Percentiles rank a stretch among this genome's conserved stretches.
These are phyloP conservation scores for Leptodermis oblonga DNA, from an alignment of 257 asterid species.

Conservation along the genomic window DNA sequence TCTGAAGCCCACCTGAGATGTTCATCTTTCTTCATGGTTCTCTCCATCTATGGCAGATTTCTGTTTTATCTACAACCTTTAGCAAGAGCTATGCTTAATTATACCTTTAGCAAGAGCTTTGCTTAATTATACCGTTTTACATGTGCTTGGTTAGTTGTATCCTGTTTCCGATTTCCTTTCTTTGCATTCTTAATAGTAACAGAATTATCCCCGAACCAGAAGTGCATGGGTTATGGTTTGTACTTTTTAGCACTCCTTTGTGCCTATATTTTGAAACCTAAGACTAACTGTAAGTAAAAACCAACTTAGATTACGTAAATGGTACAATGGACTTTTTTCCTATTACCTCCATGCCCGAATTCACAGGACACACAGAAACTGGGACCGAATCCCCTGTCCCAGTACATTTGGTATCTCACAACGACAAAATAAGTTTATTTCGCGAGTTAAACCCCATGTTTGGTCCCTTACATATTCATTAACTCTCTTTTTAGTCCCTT, in stretches of 20 bases:
- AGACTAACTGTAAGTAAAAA: neutral
- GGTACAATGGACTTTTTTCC: too few relatives aligned
- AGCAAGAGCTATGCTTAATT: neutral
- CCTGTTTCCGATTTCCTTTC: neutral
- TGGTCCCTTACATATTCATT: too few relatives aligned
- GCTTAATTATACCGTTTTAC: neutral
- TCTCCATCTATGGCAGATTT: neutral
- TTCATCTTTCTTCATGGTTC: neutral
- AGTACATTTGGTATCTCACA: too few relatives aligned
- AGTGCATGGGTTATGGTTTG: neutral
- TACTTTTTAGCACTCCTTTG: neutral
- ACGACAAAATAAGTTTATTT: too few relatives aligned
- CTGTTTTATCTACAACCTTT: neutral
- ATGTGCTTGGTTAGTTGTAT: neutral
- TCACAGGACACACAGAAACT: too few relatives aligned
- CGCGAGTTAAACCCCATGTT: too few relatives aligned
- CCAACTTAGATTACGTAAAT: too few relatives aligned
- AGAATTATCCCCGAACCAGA: neutral
- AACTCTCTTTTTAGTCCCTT: too few relatives aligned
- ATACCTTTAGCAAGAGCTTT: neutral
- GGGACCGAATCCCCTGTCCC: too few relatives aligned
- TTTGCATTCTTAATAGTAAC: neutral
- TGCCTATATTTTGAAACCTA: neutral
- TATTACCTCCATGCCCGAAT: too few relatives aligned
- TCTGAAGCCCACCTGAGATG: conserved; percentile 66